Evolutionary conservation across 495 filamentous ascomycete species (phyloP).

Genomic region (Penicillium alfredii): DNA sequence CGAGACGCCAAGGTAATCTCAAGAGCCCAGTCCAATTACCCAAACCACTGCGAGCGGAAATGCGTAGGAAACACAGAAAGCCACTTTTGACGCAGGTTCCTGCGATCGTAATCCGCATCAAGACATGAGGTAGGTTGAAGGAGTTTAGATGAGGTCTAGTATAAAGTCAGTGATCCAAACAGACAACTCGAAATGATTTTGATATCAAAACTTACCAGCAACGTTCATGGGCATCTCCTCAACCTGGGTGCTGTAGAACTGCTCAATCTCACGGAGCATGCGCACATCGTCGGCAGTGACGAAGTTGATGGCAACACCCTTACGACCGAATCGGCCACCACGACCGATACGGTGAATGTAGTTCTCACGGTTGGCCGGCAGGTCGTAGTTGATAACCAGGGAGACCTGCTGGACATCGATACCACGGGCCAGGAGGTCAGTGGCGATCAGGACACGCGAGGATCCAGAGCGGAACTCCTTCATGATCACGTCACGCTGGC

Average conservation of each 20-base stretch:
- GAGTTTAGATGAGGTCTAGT: slow-evolving; percentile 52
- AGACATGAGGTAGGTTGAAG: slow-evolving; percentile 30
- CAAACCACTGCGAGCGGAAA: slow-evolving; percentile 25
- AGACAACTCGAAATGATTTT: too few relatives aligned
- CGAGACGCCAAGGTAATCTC: slow-evolving; percentile 12
- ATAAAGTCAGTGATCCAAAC: too few relatives aligned
- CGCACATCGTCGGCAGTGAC: slow-evolving; percentile 98
- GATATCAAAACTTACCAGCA: too few relatives aligned
- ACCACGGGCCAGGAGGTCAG: slow-evolving; percentile 94
- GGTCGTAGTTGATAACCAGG: slow-evolving; percentile 99
- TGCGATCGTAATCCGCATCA: slow-evolving; percentile 43
- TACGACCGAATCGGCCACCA: slow-evolving; percentile 97
- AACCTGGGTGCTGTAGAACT: slow-evolving; percentile 60
- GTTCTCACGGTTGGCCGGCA: slow-evolving; percentile 98
- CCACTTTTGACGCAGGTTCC: slow-evolving; percentile 46
- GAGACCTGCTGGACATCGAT: slow-evolving; percentile 99
- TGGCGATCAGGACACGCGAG: slow-evolving; percentile 96
- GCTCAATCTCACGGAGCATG: slow-evolving; percentile 95
- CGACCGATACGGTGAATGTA: slow-evolving; percentile 99
- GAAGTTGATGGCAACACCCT: slow-evolving; percentile 99
- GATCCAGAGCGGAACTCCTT: slow-evolving; percentile 98
- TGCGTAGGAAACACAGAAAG: slow-evolving; percentile 42
- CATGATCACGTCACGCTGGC: slow-evolving; percentile 97
- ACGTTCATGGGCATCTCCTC: slow-evolving; percentile 61
- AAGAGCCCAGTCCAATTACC: slow-evolving; percentile 7